These are phyloP conservation scores for Candida xyloterini DNA, from an alignment of 805 yeast genomes.

Conservation along the genomic window DNA sequence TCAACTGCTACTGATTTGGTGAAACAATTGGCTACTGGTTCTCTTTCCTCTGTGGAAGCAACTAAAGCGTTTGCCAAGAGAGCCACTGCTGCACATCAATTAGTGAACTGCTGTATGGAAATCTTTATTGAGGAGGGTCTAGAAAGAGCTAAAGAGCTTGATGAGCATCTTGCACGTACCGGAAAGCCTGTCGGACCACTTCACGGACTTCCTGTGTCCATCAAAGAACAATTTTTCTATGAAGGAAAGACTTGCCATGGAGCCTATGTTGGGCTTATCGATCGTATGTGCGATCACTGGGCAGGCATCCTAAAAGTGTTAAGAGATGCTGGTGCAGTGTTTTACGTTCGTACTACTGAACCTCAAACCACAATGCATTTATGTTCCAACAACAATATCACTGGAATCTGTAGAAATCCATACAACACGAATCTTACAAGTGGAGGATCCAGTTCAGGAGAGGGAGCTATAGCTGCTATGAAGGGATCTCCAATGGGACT, in stretches of 20 bases:
- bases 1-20: slow-evolving; percentile 34
- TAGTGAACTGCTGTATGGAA: slow-evolving; percentile 48
- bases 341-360: slow-evolving; percentile 6
- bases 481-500: slow-evolving; percentile 6
- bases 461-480: slow-evolving; percentile 8
- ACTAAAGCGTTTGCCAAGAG: slow-evolving; percentile 47
- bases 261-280: slow-evolving; percentile 44
- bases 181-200: slow-evolving; percentile 53
- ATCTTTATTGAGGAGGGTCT: slow-evolving; percentile 47
- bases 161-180: slow-evolving; percentile 43
- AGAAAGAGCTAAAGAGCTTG: slow-evolving; percentile 47
- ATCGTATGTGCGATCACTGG: slow-evolving; percentile 40
- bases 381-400: slow-evolving; percentile 10
- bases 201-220: slow-evolving; percentile 62
- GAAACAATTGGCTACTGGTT: slow-evolving; percentile 37
- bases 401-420: slow-evolving; percentile 3
- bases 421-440: slow-evolving; percentile 1
- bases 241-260: slow-evolving; percentile 51
- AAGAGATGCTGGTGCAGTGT: slow-evolving; percentile 28
- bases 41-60: slow-evolving; percentile 40
- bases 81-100: slow-evolving; percentile 47
- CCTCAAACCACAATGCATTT: slow-evolving; percentile 7
- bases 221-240: slow-evolving; percentile 55
- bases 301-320: slow-evolving; percentile 41
- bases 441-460: slow-evolving; percentile 8